Evolutionary conservation across 441 rosid genomes (phyloP), one percentile per base, ranked within the genome.

Genomic region (Gossypium davidsonii): DNA sequence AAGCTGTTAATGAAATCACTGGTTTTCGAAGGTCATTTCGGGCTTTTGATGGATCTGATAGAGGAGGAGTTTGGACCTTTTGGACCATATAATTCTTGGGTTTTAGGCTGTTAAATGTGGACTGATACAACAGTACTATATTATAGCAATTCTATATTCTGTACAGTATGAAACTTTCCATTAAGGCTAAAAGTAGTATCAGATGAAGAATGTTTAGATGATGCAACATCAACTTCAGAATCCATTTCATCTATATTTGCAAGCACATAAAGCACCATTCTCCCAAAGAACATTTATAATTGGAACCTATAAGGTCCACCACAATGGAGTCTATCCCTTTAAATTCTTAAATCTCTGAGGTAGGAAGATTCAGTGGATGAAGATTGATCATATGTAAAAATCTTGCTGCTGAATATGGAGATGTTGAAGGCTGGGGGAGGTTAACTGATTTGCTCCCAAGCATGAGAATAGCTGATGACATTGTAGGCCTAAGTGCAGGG

Each of bases 381-480:
- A 60, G 79, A 82, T 5, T 26, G 65, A 75, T 68, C 77, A 37
- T 68, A 42, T 31, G 68, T 11, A 17, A 55, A 69, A 75, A 67
- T 81, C 65, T 75, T 6, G 73, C 73, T 26, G 69, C 71, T 7
- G 80, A 65, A 71, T 76, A 75, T 11, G 82, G 81, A 44, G 77
- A 71, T 15, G 75, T 25, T 60, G 77, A 72, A 0, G 83, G 89
- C 12, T 39, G 81, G 4, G 86, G 86, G 42, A 86, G 90, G 28
- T 80, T 69, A 25, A 73, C 67, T 6, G 82, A 80, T 28, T 82
- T 67, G 74, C 81, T 72, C 28, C 77, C 70, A 25, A 85, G 82
- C 89, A 83, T 85, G 15, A 82, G 83, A 59, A 82, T 69, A 67
- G 79, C 73, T 2, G 76, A 14, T 12, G 84, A 82, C 87, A 80